Base-by-base conservation (phyloP, 345 rosid species). In the Populus simonii region DNA sequence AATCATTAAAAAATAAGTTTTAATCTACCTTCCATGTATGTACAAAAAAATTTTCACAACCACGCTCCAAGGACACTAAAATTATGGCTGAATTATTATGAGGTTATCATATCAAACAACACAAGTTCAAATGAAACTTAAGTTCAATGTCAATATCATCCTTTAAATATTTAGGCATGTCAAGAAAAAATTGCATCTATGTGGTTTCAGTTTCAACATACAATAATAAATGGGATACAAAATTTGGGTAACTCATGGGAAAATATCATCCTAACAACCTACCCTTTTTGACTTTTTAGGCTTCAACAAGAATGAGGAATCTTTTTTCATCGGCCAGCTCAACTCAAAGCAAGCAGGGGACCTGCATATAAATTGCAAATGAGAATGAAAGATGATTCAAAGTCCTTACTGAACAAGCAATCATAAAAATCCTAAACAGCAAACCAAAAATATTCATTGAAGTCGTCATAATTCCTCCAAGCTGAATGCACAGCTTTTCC, bases 391-490 rank as follows among this genome's bases (percentile, higher is more conserved):
- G 74, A 73, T 38, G 74, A 62, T 61, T 18, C 68, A 78, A 39
- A 62, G 36, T 41, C 41, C 45, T 35, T 5, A 74, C 38, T 23
- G n/a, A 79, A 63, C 67, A 69, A 17, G 63, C 66, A 76, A 61
- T 72, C 62, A 29, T 15, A 62, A 82, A 83, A 61, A 29, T 12
- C 38, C 73, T 6, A 72, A 75, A 71, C 62, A 67, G 87, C 90
- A 83, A 76, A 96, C 99, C 99, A 96, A 76, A 96, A 96, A 84
- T 92, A 96, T 85, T 96, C 99, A 76, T 96, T 96, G 87, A 96
- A 96, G 83, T 96, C 99, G 73, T 96, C 99, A 82, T 96, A 96
- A 89, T 96, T 96, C 85, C 99, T 89, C 99, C 99, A 96, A 33
- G 90, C 85, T 69, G 99, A 93, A 89, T 96, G 99, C 27, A 98